Evolutionary conservation across 495 filamentous ascomycete genomes (phyloP), one percentile per base, ranked within the genome.

Genomic region (Penicillium bialowiezense): DNA sequence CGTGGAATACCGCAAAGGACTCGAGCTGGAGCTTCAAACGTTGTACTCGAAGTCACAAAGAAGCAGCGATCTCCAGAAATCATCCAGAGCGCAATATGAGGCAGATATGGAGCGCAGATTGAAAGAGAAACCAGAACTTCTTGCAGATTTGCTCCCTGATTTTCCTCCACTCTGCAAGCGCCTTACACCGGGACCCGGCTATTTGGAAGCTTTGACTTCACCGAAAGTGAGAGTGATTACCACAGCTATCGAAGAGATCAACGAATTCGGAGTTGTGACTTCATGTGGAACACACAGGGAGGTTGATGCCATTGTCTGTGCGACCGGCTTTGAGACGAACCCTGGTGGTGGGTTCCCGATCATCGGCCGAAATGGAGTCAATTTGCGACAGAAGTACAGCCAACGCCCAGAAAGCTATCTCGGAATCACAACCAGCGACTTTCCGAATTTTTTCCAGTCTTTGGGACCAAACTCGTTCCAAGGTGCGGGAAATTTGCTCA

Each of bases 361-460:
- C 19, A 64, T 59, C 20, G 83, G 83, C 1, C 61, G 63, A 19
- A 59, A 65, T 19, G 79, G 76, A 4, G 47, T 70, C 13, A 68
- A 70, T 18, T 62, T 87, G 0, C 57, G 72, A 1, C 63, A 78
- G n/a, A 60, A 67, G 3, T 85, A 77, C 73, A 64, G 72, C 10
- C 58, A 71, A 10, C 70, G 70, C 1, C 67, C 81, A 0, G 77
- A 78, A 50, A 76, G 74, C 6, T 87, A 88, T 52, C 71, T 83
- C 32, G 79, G 76, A 12, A 68, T 80, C 10, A 77, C 82, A 2
- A 71, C 82, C 2, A 74, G 83, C 40, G 76, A 70, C 0, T 87
- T 87, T 55, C 84, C 84, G 2, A 87, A 87, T 50, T 82, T 82
- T 54, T 85, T 85, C 59, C 72, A 79, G 26, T 65, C 70, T 37